Conservation (phyloP, 805 yeast species). For the Kockiozyma suomiensis region DNA sequence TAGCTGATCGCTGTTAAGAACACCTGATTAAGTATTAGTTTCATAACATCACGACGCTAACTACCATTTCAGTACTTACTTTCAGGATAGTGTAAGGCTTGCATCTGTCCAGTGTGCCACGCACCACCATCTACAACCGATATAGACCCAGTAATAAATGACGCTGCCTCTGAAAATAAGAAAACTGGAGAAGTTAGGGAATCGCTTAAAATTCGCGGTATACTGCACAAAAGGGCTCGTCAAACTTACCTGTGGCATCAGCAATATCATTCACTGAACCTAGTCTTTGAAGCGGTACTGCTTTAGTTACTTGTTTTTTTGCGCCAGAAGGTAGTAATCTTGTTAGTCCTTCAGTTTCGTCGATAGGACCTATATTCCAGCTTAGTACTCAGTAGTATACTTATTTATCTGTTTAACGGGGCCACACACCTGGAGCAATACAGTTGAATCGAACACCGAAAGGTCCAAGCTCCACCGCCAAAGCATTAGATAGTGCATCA, state of each 20-base stretch:
- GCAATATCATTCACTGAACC: conserved; percentile 83
- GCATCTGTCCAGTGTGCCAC: conserved; percentile 47
- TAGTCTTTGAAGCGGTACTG: conserved; percentile 54
- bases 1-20: conserved; percentile 8
- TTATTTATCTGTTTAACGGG: not conserved
- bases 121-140: conserved; percentile 87
- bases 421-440: conserved; percentile 77
- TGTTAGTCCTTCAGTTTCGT: conserved; percentile 80
- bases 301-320: conserved; percentile 48
- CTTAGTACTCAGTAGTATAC: not conserved
- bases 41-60: too few species aligned
- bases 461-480: conserved; percentile 92
- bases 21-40: not conserved
- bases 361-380: conserved; percentile 55
- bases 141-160: conserved; percentile 74
- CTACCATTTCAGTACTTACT: not conserved
- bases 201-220: too few species aligned
- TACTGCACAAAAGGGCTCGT: too few species aligned
- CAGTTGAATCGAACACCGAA: conserved; percentile 80
- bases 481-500: conserved; percentile 79
- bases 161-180: conserved; percentile 80
- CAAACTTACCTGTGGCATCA: conserved; percentile 57
- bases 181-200: conserved; percentile 49
- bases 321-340: conserved; percentile 55
- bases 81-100: conserved; percentile 24